Percentiles rank a stretch among this genome's conserved stretches.
These are phyloP conservation scores for Leishmania guyanensis DNA, from an alignment of 208 protist species.

Conservation along the genomic window DNA sequence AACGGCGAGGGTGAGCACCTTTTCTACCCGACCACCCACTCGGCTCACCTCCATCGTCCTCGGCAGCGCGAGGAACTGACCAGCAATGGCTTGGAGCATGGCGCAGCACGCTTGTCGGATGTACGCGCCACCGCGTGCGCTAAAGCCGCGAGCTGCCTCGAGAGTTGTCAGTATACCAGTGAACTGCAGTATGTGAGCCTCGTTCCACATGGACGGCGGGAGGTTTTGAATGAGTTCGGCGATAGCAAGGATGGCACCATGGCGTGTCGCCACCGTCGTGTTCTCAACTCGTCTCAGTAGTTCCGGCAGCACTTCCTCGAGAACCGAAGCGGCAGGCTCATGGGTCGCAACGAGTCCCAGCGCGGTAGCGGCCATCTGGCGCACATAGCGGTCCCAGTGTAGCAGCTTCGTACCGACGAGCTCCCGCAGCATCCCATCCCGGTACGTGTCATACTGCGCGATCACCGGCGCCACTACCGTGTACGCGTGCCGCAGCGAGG, in stretches of 20 bases:
- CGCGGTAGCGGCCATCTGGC: slow-evolving; percentile 81
- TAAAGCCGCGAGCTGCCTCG: slow-evolving; percentile 93
- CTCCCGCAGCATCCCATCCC: slow-evolving; percentile 83
- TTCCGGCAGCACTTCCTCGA: slow-evolving; percentile 23
- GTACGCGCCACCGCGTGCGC: slow-evolving; percentile 93
- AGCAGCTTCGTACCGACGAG: slow-evolving; percentile 83
- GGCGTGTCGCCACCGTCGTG: slow-evolving; percentile 78
- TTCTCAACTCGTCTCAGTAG: slow-evolving; percentile 68
- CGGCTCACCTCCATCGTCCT: slow-evolving; percentile 59
- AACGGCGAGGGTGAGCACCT: slow-evolving; percentile 64
- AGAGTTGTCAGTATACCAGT: slow-evolving; percentile 34
- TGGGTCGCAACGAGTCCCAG: slow-evolving; percentile 65
- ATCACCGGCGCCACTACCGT: slow-evolving; percentile 72
- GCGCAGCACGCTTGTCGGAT: slow-evolving; percentile 91
- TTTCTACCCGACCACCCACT: slow-evolving; percentile 49
- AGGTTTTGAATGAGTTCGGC: slow-evolving; percentile 85
- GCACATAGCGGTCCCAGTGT: slow-evolving; percentile 92
- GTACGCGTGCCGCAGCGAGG: slow-evolving; percentile 92
- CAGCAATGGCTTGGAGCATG: slow-evolving; percentile 82
- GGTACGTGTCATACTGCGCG: slow-evolving; percentile 82
- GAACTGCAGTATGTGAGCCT: slow-evolving; percentile 23
- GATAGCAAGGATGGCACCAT: slow-evolving; percentile 91
- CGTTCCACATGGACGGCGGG: slow-evolving; percentile 43
- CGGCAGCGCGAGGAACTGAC: slow-evolving; percentile 58
- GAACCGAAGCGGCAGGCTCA: slow-evolving; percentile 24